A percentile compares a stretch with the other conserved stretches of the same genome.
These are phyloP conservation scores for Diaporthe australafricana DNA, from an alignment of 2,329 filamentous ascomycete species.

Conservation along the genomic window DNA sequence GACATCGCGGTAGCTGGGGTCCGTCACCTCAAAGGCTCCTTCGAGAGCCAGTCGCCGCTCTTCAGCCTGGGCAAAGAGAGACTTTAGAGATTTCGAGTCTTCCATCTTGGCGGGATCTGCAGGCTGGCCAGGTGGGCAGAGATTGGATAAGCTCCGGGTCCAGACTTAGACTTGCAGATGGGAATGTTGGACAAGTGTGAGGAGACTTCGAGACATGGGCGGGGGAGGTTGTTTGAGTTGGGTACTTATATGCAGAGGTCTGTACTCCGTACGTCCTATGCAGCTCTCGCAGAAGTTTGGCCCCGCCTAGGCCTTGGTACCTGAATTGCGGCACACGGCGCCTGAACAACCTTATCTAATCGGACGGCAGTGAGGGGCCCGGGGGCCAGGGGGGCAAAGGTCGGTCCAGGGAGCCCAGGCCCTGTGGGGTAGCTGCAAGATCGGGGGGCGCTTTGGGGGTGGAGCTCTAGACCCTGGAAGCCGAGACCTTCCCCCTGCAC, in stretches of 20 bases:
- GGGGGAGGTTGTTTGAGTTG: neutral
- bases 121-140: neutral
- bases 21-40: slow-evolving; percentile 72
- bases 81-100: slow-evolving; percentile 62
- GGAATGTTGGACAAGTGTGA: slow-evolving; percentile 25
- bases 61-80: slow-evolving; percentile 63
- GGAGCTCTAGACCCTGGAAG: slow-evolving; percentile 12
- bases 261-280: neutral
- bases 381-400: neutral
- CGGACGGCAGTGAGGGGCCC: slow-evolving; percentile 2
- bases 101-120: slow-evolving; percentile 46
- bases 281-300: slow-evolving; percentile 22
- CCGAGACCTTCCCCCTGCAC: slow-evolving; percentile 20
- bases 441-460: neutral
- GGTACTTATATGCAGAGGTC: slow-evolving; percentile 1
- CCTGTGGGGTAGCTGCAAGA: slow-evolving; percentile 27
- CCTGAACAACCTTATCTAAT: slow-evolving; percentile 23
- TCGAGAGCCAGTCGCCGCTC: slow-evolving; percentile 69
- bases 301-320: neutral
- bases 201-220: slow-evolving; percentile 5
- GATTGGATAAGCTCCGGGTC: slow-evolving; percentile 5
- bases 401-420: neutral
- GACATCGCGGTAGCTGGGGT: slow-evolving; percentile 73
- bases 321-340: neutral
- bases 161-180: slow-evolving; percentile 25